phyloP scores from a whole-genome alignment of 352 stramenopile species.

The Globisporangium emineosum region DNA sequence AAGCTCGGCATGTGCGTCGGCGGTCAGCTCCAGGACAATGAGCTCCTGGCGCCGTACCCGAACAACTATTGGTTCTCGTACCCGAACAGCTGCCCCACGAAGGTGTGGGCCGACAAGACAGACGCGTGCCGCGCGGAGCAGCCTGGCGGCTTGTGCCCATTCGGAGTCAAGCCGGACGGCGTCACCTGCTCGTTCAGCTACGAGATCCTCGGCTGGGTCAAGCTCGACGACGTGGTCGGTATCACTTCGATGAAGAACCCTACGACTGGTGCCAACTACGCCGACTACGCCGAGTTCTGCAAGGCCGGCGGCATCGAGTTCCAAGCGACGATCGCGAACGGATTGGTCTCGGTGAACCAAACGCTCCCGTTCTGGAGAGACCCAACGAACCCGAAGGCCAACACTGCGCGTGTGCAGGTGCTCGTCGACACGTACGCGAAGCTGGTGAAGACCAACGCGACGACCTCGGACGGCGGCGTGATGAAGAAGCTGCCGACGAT shows the following conservation, averaged over 20 bases:
- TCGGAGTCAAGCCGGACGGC: constrained; percentile 51
- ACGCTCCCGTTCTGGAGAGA: constrained; percentile 65
- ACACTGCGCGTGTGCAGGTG: constrained; percentile 35
- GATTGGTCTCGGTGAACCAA: constrained; percentile 3
- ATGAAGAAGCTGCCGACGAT: constrained; percentile 46
- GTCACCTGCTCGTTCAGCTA: constrained; percentile 71
- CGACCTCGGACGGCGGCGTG: constrained; percentile 15
- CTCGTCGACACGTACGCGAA: constrained; percentile 27
- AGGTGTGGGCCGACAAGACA: too few species aligned
- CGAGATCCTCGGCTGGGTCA: constrained; percentile 61
- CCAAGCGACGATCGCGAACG: not conserved
- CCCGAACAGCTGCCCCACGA: constrained; percentile 34
- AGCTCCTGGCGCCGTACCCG: constrained; percentile 62
- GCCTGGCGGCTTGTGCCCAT: too few species aligned
- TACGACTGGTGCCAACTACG: constrained; percentile 31
- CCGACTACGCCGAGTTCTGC: constrained; percentile 69
- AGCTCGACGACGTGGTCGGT: constrained; percentile 45
- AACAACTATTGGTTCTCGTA: constrained; percentile 84
- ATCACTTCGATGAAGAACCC: constrained; percentile 58
- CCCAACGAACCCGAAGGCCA: constrained; percentile 39
- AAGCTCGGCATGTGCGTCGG: constrained; percentile 56
- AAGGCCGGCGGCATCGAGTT: constrained; percentile 58
- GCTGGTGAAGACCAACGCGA: not conserved
- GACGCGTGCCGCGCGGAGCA: too few species aligned
- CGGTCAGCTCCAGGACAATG: constrained; percentile 34